These are phyloP conservation scores for Irpex sp. DNA, from an alignment of 1,284 basidiomycete genomes.

Conservation along the genomic window DNA sequence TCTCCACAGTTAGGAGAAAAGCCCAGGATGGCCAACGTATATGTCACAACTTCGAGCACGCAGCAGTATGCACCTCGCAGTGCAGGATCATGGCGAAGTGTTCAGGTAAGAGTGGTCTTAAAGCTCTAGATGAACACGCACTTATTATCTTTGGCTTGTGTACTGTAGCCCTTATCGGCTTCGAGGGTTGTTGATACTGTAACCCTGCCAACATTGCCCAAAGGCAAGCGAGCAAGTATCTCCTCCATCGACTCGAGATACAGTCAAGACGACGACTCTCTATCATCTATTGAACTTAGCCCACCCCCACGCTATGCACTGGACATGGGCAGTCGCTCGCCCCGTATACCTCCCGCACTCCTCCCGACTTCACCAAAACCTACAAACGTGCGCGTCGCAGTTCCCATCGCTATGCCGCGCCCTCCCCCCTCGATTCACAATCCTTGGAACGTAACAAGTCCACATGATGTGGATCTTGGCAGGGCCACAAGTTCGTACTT, in stretches of 20 bases:
- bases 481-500: neutral
- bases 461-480: neutral
- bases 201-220: neutral
- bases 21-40: constrained; percentile 10
- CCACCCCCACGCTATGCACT: constrained; percentile 2
- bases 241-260: neutral
- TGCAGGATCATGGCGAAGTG: constrained; percentile 2
- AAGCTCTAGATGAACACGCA: neutral
- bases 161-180: neutral
- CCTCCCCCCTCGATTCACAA: neutral
- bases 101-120: constrained; percentile 3
- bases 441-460: neutral
- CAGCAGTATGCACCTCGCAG: neutral
- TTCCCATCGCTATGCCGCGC: constrained; percentile 13
- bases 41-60: neutral
- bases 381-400: constrained; percentile 6
- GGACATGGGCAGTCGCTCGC: neutral
- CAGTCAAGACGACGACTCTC: neutral
- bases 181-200: neutral
- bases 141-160: neutral
- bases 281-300: neutral
- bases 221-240: neutral
- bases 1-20: constrained; percentile 7
- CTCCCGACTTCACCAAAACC: neutral
- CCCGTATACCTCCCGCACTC: neutral